Percentiles rank a stretch among this genome's conserved stretches.
Conservation (phyloP, 257 asterid species). For the Avicennia marina region DNA sequence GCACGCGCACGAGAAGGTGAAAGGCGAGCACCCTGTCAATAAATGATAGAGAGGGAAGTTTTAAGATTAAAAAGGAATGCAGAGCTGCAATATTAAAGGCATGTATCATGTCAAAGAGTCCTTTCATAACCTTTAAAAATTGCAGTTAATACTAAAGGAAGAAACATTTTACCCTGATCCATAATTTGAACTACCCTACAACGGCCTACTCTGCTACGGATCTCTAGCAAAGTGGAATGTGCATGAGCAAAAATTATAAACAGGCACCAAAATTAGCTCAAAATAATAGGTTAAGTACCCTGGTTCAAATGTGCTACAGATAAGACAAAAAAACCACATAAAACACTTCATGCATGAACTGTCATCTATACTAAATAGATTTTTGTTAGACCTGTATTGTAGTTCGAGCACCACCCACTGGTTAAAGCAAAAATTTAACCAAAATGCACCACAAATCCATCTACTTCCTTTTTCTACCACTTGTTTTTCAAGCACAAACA, state of each 20-base stretch:
- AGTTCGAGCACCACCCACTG: no score
- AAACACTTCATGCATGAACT: no score
- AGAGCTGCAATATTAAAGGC: slow-evolving; percentile 19
- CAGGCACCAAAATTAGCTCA: no score
- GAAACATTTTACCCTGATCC: slow-evolving; percentile 4
- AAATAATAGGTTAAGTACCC: no score
- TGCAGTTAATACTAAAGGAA: background rate
- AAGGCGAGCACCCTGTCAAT: slow-evolving; percentile 61
- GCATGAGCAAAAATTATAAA: slow-evolving; percentile 7
- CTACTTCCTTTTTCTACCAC: no score
- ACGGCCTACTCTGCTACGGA: background rate
- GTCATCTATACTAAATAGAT: no score
- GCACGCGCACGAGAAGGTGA: slow-evolving; percentile 81
- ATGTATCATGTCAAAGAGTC: slow-evolving; percentile 16
- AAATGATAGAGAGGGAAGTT: slow-evolving; percentile 20
- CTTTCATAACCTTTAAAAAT: slow-evolving; percentile 8
- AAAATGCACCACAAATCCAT: background rate
- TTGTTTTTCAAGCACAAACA: no score
- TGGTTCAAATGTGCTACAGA: no score
- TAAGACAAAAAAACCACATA: no score
- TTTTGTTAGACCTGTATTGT: no score
- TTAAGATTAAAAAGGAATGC: slow-evolving; percentile 12
- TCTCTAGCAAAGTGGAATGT: slow-evolving; percentile 8
- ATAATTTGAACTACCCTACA: slow-evolving; percentile 13
- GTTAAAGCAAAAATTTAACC: background rate